Base-by-base conservation (phyloP, 2,329 filamentous ascomycete genomes). In the Ascocoryne sarcoides region DNA sequence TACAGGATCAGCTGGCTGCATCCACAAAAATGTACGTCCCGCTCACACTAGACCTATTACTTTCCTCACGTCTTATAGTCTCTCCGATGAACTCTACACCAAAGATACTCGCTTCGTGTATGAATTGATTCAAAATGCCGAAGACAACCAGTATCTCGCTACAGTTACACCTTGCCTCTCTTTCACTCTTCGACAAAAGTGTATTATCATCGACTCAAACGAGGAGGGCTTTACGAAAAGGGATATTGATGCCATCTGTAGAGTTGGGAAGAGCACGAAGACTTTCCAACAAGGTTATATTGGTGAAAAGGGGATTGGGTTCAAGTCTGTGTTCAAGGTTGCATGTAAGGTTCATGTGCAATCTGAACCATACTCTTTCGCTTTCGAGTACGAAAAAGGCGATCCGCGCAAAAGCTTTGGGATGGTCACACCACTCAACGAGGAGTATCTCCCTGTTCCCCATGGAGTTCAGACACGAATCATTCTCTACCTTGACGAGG, bases 171-270 rank as follows among this genome's bases (percentile, higher is more conserved):
- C 30, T 3, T 0, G 60, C 48, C 32, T 49, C 65, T 0, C 48
- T 52, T 5, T 70, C 65, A 39, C 40, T 16, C 3, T 46, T 9
- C 57, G 41, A 35, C 44, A 45, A 10, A 28, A 47, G 29, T 56
- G 59, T 19, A 43, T 46, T 17, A 45, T 73, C 4, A 53, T 61
- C 0, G 49, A 60, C 16, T 72, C 66, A 51, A 73, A 73, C 38
- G 69, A 73, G 42, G 59, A 66, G 19, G 69, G 69, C 5, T 72
- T 72, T 43, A 63, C 54, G 0, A 30, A 49, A 3, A 44, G 52
- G 1, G 63, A 75, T 33, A 51, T 75, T 2, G 30, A 26, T 1
- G 68, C 70, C 0, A 69, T 75, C 16, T 75, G 70, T 45, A 38
- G 48, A 2, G 58, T 70, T 1, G 65, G 65, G 0, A 39, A 65